These are phyloP conservation scores for Neckera pumila DNA, from an alignment of 225 moss, liverwort and hornwort genomes.

Conservation along the genomic window DNA sequence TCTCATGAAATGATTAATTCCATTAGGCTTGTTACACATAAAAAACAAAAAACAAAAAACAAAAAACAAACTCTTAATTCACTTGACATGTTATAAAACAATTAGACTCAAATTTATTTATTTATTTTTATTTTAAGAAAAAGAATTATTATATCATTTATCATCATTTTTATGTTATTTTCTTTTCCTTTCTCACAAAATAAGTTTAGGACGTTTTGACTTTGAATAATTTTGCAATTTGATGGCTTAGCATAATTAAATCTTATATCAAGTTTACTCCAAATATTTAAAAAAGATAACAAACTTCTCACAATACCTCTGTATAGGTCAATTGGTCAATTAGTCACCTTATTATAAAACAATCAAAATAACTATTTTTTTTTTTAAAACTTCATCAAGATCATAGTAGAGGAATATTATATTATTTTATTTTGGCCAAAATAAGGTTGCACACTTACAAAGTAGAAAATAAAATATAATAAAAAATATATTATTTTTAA, in stretches of 20 bases:
- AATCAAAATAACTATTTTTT: neutral
- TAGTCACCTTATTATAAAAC: neutral
- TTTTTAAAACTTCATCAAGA: neutral
- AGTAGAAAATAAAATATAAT: neutral
- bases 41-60: neutral
- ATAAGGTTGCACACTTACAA: neutral
- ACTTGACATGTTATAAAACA: neutral
- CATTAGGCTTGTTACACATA: neutral
- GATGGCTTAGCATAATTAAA: neutral
- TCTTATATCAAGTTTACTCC: neutral
- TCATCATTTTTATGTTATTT: neutral
- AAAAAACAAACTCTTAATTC: neutral
- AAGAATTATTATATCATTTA: neutral
- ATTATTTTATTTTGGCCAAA: neutral
- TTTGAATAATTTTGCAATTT: neutral
- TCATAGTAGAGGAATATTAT: neutral
- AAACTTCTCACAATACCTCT: neutral
- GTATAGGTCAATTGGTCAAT: neutral
- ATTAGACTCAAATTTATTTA: neutral
- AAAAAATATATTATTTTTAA: neutral
- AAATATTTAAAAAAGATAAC: neutral
- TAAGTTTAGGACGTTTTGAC: neutral
- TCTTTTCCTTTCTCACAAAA: neutral
- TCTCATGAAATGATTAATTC: neutral
- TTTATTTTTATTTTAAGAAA: neutral